Evolutionary conservation across 2,329 filamentous ascomycete genomes (phyloP), one percentile per base, ranked within the genome.

Genomic region (Chrysosporium keratinophilum): DNA sequence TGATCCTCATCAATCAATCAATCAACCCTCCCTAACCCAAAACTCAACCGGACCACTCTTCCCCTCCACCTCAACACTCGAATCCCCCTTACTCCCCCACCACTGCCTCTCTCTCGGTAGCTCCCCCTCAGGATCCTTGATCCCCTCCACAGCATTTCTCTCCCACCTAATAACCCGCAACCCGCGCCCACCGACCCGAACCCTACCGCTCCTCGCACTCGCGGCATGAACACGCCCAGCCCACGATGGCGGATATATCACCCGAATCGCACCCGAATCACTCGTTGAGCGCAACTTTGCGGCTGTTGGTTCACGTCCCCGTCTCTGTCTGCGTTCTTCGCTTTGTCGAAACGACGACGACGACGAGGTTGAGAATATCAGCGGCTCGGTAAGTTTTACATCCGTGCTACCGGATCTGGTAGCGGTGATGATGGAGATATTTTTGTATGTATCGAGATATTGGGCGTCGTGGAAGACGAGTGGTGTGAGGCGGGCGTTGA

Each of bases 401-500:
- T 56, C 40, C 9, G 61, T 58, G 34, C 41, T 57, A 3, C 62
- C 62, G 2, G 53, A 53, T 15, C 48, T 34, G 7, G 58, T 59
- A 19, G 37, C 28, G 7, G 62, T 63, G 11, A 20, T 20, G 33
- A 64, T 58, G 31, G 58, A 59, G 33, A 60, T 9, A 14, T 52
- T 50, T 14, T 20, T 33, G 5, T 47, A 33, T 53, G 20, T 17
- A 11, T 45, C 19, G 6, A 44, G 23, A 17, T 51, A 34, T 14
- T 39, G 41, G 3, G 50, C 49, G 12, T 43, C 31, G 7, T 43
- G 20, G 35, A 58, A 56, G 12, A 58, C 54, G 34, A 62, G 70
- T 5, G 82, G 70, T 1, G 67, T 65, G 23, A 84, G 71, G 1
- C 68, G 72, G 9, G 78, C 74, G 15, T 67, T 71, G 41, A 82